A percentile compares a stretch with the other conserved stretches of the same genome.
Evolutionary conservation across 495 filamentous ascomycete genomes (phyloP).

Genomic region (Penicillium egyptiacum): DNA sequence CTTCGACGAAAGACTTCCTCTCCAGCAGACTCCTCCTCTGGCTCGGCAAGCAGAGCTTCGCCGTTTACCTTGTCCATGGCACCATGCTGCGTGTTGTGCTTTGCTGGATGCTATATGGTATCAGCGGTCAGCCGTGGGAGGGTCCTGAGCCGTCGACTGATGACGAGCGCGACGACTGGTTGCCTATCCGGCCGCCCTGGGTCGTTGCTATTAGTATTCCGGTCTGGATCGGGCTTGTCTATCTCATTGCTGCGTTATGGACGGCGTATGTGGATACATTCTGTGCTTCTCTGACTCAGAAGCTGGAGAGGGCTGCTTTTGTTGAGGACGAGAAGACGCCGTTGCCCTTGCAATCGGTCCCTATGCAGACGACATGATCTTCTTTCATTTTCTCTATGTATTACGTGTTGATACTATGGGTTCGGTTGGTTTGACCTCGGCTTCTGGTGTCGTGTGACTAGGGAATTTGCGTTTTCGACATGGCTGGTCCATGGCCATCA

Average conservation of each 20-base stretch:
- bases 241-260: conserved; percentile 60
- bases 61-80: conserved; percentile 71
- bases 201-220: conserved; percentile 52
- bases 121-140: conserved; percentile 49
- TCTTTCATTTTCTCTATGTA: not conserved
- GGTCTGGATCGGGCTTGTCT: conserved; percentile 58
- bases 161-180: conserved; percentile 38
- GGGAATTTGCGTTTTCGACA: not conserved
- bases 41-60: conserved; percentile 68
- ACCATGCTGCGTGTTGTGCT: conserved; percentile 61
- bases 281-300: conserved; percentile 61
- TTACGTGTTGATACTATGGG: not conserved
- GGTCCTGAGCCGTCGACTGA: conserved; percentile 49
- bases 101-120: conserved; percentile 63
- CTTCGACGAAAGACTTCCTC: conserved; percentile 55
- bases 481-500: conserved; percentile 5
- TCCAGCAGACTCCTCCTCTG: conserved; percentile 60
- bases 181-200: conserved; percentile 39
- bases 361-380: conserved; percentile 40
- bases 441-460: not conserved
- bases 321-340: conserved; percentile 50
- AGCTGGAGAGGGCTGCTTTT: conserved; percentile 55
- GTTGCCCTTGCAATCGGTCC: conserved; percentile 38
- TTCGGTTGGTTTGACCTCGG: not conserved
- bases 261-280: conserved; percentile 64